Base-by-base conservation (phyloP, 83 land plant species). In the Picea mariana region DNA sequence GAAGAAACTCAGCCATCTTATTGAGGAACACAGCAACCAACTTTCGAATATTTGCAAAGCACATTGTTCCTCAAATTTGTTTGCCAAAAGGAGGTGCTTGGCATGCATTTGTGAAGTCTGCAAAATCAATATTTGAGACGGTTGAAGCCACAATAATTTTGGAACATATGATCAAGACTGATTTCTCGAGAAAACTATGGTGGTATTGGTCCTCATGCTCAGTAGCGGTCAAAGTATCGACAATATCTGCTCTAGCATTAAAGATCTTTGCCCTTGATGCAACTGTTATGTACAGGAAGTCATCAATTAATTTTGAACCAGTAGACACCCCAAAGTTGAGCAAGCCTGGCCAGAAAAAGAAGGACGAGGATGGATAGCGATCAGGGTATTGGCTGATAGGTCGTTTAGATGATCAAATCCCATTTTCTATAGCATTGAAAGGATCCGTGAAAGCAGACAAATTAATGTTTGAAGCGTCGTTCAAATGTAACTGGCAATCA, bases 151-250 rank as follows among this genome's bases (percentile, higher is more conserved):
- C 88, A 11, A 84, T 92, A 44, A 44, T 88, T 23, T 73, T 95
- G 24, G 94, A 97, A 82, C 90, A 92, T 66, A 91, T 95, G 96
- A 91, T 97, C 61, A 93, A 90, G 80, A 83, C 90, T 34, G 94
- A 93, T 8, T 87, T 75, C 80, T 73, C 95, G 83, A 93, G 80
- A 62, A 90, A 86, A 80, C 79, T 77, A 11, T 95, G 98, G 98
- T 92, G 97, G 90, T 90, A 91, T 82, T 97, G 99, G 99, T 94
- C 98, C 44, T 97, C 99, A 59, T 84, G 91, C n/a, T 86, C 98
- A 4, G 93, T 92, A 47, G 95, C 94, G 27, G 91, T 88, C 6
- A 93, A 88, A 61, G 89, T 84, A 8, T 80, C 95, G 47, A 93
- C 96, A 4, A 20, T 97, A 11, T 89, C 98, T 31, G 79, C 97